Conservation (phyloP, 805 yeast species). For the Wickerhamomyces subpelliculosus region DNA sequence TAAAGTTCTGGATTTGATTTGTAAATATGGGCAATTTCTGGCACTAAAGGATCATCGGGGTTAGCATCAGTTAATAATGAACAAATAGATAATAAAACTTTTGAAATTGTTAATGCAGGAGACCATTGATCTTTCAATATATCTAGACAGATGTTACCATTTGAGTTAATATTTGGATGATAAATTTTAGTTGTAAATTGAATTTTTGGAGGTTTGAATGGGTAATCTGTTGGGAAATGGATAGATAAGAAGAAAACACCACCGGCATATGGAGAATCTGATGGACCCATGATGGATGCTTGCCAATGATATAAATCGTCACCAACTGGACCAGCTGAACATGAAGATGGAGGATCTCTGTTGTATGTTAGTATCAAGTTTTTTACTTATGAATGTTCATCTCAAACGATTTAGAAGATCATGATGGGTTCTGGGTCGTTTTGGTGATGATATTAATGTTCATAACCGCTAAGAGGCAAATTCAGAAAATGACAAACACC, state of each 20-base stretch:
- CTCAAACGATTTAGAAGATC: too few relatives aligned
- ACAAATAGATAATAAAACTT: conserved; percentile 90
- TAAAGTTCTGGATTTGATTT: conserved; percentile 90
- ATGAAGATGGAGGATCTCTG: conserved; percentile 97
- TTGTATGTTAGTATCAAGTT: conserved; percentile 12
- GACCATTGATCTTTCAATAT: conserved; percentile 98
- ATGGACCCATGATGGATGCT: conserved; percentile 98
- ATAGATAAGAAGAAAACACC: conserved; percentile 95
- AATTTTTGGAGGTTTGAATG: conserved; percentile 96
- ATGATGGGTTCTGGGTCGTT: too few relatives aligned
- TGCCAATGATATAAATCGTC: conserved; percentile 99
- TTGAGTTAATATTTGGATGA: conserved; percentile 94
- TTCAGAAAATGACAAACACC: too few relatives aligned
- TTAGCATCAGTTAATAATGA: conserved; percentile 95
- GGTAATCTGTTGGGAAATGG: conserved; percentile 98
- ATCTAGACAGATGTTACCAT: conserved; percentile 94
- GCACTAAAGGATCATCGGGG: conserved; percentile 98
- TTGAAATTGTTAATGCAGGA: conserved; percentile 94
- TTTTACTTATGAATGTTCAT: too few relatives aligned
- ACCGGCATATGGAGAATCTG: conserved; percentile 84
- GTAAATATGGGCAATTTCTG: conserved; percentile 95
- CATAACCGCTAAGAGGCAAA: too few relatives aligned
- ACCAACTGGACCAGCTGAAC: conserved; percentile 98
- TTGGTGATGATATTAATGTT: too few relatives aligned
- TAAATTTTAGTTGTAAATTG: conserved; percentile 91